A percentile compares a stretch with the other conserved stretches of the same genome.
These are phyloP conservation scores for Phlebiopsis flavidoalba DNA, from an alignment of 768 basidiomycete species.

Conservation along the genomic window DNA sequence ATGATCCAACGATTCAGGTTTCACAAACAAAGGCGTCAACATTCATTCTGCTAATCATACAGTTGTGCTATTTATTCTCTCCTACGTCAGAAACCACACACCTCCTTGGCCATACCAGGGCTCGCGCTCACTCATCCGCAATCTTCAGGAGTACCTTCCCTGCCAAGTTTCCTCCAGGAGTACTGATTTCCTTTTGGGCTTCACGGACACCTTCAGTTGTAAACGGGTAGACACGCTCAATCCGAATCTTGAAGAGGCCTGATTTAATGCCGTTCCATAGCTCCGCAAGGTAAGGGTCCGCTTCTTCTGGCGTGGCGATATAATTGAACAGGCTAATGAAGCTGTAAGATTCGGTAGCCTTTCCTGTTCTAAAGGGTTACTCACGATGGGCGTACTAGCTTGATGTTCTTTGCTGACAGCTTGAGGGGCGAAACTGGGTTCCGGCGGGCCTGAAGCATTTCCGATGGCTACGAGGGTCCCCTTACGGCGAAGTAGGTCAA, in stretches of 20 bases:
- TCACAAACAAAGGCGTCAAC: too few relatives aligned
- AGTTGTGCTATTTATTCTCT: too few relatives aligned
- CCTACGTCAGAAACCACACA: too few relatives aligned
- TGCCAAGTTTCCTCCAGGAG: slow-evolving; percentile 57
- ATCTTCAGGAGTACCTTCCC: slow-evolving; percentile 88
- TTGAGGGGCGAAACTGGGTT: slow-evolving; percentile 70
- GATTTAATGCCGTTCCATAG: slow-evolving; percentile 57
- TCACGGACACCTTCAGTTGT: slow-evolving; percentile 72
- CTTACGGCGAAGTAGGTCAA: slow-evolving; percentile 77
- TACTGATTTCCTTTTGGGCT: slow-evolving; percentile 71
- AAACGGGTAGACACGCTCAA: slow-evolving; percentile 81
- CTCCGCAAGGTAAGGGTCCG: slow-evolving; percentile 54
- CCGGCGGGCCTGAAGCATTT: slow-evolving; percentile 84
- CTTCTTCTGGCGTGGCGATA: slow-evolving; percentile 68
- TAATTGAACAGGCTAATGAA: slow-evolving; percentile 56
- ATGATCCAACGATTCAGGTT: too few relatives aligned
- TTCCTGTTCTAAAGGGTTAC: slow-evolving; percentile 4
- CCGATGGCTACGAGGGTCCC: slow-evolving; percentile 89
- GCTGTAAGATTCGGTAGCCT: not conserved
- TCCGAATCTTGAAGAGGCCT: slow-evolving; percentile 58
- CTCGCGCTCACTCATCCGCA: slow-evolving; percentile 13
- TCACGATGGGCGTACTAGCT: slow-evolving; percentile 56
- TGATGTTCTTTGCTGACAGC: slow-evolving; percentile 79
- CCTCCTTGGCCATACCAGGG: too few relatives aligned
- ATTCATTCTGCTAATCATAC: too few relatives aligned